Evolutionary conservation across 257 asterid species (phyloP).

Genomic region (Anisodus tanguticus): DNA sequence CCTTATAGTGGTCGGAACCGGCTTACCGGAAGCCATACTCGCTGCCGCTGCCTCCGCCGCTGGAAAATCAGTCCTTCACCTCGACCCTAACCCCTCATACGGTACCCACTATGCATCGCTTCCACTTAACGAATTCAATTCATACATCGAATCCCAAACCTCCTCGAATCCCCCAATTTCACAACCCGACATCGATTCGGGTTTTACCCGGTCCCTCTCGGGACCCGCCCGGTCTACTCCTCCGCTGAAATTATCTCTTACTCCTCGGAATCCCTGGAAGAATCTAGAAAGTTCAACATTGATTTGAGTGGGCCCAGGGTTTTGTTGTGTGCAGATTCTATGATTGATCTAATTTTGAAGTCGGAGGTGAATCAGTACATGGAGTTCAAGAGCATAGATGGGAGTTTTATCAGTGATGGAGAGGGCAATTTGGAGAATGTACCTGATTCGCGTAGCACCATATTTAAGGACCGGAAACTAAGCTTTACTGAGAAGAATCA

Average conservation of each 20-base stretch:
- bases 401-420: constrained; percentile 58
- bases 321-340: constrained; percentile 68
- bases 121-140: constrained; percentile 56
- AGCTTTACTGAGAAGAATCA: constrained; percentile 73
- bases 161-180: constrained; percentile 26
- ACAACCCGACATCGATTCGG: constrained; percentile 35
- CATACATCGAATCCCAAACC: constrained; percentile 51
- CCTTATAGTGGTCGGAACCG: constrained; percentile 81
- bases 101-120: constrained; percentile 43
- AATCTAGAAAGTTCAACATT: constrained; percentile 58
- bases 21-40: constrained; percentile 76
- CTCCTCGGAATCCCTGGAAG: constrained; percentile 55
- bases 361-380: constrained; percentile 78
- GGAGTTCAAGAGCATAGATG: constrained; percentile 89
- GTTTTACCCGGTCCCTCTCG: constrained; percentile 42
- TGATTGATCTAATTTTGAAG: constrained; percentile 65
- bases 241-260: constrained; percentile 52
- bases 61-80: constrained; percentile 83
- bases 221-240: constrained; percentile 59
- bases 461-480: constrained; percentile 66
- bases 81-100: constrained; percentile 81
- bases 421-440: constrained; percentile 64
- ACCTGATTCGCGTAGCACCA: constrained; percentile 85
- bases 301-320: constrained; percentile 82
- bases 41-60: constrained; percentile 81